These are phyloP conservation scores for Capronia coronata DNA, from an alignment of 2,329 filamentous ascomycete species.

Conservation along the genomic window DNA sequence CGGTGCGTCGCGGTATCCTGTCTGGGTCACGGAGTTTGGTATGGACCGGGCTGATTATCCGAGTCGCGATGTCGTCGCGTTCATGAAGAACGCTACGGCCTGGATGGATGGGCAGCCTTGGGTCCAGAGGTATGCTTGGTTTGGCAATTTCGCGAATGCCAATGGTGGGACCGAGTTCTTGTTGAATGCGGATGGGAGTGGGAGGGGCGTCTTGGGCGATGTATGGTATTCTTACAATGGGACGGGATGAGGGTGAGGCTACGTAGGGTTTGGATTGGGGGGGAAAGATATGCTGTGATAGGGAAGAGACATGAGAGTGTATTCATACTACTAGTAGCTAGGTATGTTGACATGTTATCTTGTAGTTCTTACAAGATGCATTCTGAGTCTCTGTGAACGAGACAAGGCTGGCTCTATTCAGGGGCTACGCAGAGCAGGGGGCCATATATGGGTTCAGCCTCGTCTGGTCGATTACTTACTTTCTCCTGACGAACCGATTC, in stretches of 20 bases:
- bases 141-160: slow-evolving; percentile 28
- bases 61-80: slow-evolving; percentile 34
- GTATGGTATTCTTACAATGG: slow-evolving; percentile 11
- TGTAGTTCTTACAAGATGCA: too few relatives aligned
- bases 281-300: too few relatives aligned
- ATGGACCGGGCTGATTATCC: slow-evolving; percentile 33
- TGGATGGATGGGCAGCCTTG: slow-evolving; percentile 36
- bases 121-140: slow-evolving; percentile 41
- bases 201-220: slow-evolving; percentile 8
- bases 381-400: too few relatives aligned
- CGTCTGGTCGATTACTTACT: too few relatives aligned
- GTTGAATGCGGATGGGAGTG: slow-evolving; percentile 27
- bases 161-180: slow-evolving; percentile 20
- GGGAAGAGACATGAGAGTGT: too few relatives aligned
- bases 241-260: background rate
- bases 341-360: too few relatives aligned
- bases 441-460: too few relatives aligned
- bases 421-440: too few relatives aligned
- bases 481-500: too few relatives aligned
- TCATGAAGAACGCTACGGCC: slow-evolving; percentile 35
- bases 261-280: too few relatives aligned
- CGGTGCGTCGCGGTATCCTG: slow-evolving; percentile 30
- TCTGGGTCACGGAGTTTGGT: slow-evolving; percentile 47
- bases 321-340: too few relatives aligned
- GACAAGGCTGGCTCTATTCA: too few relatives aligned